Conservation (phyloP, 495 filamentous ascomycete genomes). For the Rostrohypoxylon terebratum region DNA sequence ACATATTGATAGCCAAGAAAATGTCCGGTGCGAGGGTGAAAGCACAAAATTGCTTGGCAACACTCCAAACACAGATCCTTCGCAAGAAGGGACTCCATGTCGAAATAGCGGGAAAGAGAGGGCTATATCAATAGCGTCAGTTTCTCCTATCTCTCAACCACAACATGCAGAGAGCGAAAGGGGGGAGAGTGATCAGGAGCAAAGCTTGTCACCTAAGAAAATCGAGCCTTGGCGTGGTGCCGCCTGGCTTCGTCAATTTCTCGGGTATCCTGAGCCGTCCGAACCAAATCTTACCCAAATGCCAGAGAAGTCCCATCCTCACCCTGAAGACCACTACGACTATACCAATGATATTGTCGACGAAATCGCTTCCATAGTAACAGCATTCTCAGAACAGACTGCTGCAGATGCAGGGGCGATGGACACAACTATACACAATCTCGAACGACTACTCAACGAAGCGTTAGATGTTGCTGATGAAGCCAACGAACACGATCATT, state of each 20-base stretch:
- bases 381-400: conserved; percentile 40
- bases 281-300: conserved; percentile 43
- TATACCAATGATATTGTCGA: conserved; percentile 40
- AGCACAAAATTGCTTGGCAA: conserved; percentile 5
- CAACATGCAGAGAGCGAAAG: background rate
- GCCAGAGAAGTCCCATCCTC: conserved; percentile 44
- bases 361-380: conserved; percentile 35
- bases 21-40: conserved; percentile 18
- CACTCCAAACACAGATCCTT: background rate
- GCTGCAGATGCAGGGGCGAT: conserved; percentile 32
- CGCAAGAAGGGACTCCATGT: background rate
- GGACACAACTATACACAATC: conserved; percentile 54
- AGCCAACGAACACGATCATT: conserved; percentile 43
- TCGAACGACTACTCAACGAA: conserved; percentile 61
- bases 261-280: conserved; percentile 38
- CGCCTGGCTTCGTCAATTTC: conserved; percentile 45
- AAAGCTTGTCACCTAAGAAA: conserved; percentile 13
- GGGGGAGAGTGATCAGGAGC: background rate
- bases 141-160: conserved; percentile 32
- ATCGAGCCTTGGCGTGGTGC: conserved; percentile 33
- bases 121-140: conserved; percentile 8
- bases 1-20: conserved; percentile 34
- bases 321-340: conserved; percentile 34
- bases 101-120: conserved; percentile 10
- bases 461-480: conserved; percentile 59